Evolutionary conservation across 768 basidiomycete species (phyloP).

Genomic region (Lactarius indigo): DNA sequence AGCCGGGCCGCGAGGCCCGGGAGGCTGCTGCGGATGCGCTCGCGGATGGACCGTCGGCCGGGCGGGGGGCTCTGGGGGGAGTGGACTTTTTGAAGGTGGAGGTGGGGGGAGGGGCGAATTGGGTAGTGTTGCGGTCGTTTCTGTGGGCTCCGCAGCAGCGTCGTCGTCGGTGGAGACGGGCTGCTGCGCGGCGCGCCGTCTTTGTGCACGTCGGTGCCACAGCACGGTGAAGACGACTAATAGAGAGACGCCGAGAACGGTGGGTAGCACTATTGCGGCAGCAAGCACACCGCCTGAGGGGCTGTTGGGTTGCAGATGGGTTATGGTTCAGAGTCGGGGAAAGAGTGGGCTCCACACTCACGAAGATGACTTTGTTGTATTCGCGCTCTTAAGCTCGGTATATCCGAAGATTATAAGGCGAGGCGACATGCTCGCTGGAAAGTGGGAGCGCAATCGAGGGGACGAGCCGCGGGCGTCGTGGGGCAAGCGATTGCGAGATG

Average conservation of each 20-base stretch:
- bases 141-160: neutral
- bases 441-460: neutral
- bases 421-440: neutral
- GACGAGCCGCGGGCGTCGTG: neutral
- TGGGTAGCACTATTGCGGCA: neutral
- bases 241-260: neutral
- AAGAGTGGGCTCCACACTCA: neutral
- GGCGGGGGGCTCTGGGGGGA: neutral
- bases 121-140: neutral
- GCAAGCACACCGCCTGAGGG: neutral
- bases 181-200: neutral
- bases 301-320: neutral
- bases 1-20: neutral
- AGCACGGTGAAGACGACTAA: neutral
- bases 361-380: neutral
- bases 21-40: neutral
- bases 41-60: neutral
- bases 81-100: neutral
- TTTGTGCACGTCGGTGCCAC: neutral
- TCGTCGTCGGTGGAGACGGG: neutral
- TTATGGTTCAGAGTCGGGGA: neutral
- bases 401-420: neutral
- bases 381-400: neutral
- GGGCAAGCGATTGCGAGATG: neutral
- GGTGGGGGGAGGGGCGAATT: neutral